Evolutionary conservation across 768 basidiomycete genomes (phyloP).

Genomic region (Mycena haematopus): DNA sequence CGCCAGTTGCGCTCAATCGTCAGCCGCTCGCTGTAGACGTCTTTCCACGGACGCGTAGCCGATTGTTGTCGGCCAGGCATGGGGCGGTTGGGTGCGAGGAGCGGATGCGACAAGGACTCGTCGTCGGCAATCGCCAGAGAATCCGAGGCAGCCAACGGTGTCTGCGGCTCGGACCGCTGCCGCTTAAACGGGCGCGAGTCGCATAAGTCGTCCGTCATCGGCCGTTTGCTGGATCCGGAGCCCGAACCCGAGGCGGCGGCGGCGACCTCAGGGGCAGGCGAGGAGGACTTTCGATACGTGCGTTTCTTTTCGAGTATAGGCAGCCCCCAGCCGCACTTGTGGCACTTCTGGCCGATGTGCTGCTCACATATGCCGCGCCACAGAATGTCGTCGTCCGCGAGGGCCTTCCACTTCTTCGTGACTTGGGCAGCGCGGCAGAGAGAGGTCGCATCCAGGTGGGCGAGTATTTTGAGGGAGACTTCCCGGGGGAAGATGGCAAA

Average conservation of each 20-base stretch:
- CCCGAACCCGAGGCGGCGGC: neutral
- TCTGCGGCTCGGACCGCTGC: conserved; percentile 43
- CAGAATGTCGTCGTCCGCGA: conserved; percentile 94
- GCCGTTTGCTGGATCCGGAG: conserved; percentile 43
- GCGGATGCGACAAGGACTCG: conserved; percentile 32
- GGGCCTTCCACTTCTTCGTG: conserved; percentile 77
- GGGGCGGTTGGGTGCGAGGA: conserved; percentile 41
- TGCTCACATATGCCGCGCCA: conserved; percentile 98
- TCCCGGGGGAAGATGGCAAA: conserved; percentile 91
- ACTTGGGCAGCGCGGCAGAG: conserved; percentile 95
- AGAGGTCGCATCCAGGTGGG: conserved; percentile 90
- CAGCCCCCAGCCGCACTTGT: conserved; percentile 97
- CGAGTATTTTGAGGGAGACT: conserved; percentile 84
- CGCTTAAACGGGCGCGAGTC: conserved; percentile 57
- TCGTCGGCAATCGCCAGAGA: conserved; percentile 26
- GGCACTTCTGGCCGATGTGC: conserved; percentile 96
- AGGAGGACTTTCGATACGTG: conserved; percentile 43
- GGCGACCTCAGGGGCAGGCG: conserved; percentile 19
- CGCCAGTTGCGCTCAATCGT: conserved; percentile 98
- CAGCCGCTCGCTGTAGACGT: conserved; percentile 97
- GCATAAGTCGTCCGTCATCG: conserved; percentile 40
- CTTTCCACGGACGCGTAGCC: conserved; percentile 93
- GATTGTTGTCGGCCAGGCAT: conserved; percentile 37
- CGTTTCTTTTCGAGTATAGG: conserved; percentile 86
- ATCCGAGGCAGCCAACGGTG: conserved; percentile 26